A percentile compares a stretch with the other conserved stretches of the same genome.
Conservation (phyloP, 495 filamentous ascomycete genomes). For the Neurospora sp. region DNA sequence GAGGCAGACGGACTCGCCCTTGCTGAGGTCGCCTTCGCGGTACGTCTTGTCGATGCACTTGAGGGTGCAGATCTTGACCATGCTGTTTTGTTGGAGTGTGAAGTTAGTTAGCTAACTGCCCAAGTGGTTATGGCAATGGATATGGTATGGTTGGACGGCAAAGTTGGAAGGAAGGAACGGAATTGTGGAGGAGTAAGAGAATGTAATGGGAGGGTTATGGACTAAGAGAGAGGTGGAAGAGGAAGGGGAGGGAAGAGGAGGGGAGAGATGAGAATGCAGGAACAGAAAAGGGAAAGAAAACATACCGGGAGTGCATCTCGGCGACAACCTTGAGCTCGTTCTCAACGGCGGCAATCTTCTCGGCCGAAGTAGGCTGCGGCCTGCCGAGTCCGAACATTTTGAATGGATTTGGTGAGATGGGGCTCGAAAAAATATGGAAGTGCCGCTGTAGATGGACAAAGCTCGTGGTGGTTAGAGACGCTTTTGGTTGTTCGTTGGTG, state of each 20-base stretch:
- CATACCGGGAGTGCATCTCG: conserved; percentile 92
- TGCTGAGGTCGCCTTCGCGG: conserved; percentile 91
- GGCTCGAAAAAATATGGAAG: not conserved
- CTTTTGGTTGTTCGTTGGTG: not conserved
- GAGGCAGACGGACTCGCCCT: conserved; percentile 95
- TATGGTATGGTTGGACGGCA: not conserved
- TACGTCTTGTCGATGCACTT: conserved; percentile 90
- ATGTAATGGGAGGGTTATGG: not conserved
- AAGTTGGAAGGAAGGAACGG: not conserved
- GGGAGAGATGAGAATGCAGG: not conserved
- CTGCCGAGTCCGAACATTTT: conserved; percentile 88
- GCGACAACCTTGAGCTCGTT: conserved; percentile 89
- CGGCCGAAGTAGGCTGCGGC: conserved; percentile 81
- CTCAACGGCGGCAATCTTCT: conserved; percentile 93
- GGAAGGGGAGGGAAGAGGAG: not conserved
- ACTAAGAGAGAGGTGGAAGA: not conserved
- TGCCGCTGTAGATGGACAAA: not conserved
- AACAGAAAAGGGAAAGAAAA: not conserved
- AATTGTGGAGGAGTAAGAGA: not conserved
- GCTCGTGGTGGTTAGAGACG: not conserved
- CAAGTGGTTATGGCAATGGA: no score
- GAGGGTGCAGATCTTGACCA: conserved; percentile 76
- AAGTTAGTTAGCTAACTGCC: no score
- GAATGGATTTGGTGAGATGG: conserved; percentile 8
- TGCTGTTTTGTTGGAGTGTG: conserved; percentile 34